Base-by-base conservation (phyloP, 192 early-diverging fungal species). In the Phlyctochytrium bullatum region DNA sequence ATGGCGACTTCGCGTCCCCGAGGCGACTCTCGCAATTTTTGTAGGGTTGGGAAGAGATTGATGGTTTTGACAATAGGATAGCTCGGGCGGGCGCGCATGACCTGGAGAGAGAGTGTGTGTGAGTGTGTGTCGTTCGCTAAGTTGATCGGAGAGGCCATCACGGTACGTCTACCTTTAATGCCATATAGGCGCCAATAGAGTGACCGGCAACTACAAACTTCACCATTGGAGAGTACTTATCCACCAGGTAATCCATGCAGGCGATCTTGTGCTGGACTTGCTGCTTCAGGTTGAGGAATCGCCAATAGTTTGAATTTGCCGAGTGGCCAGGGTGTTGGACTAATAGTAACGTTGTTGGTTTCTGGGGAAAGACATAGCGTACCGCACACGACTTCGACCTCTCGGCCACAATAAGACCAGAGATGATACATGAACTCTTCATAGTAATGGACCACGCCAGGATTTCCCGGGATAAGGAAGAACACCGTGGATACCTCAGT, bases 391-490 rank as follows among this genome's bases (percentile, higher is more conserved):
- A 28, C 50, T 20, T 36, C 40, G 28, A 28, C 54, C 23, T 50
- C 16, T 20, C 23, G 12, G 59, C 61, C 34, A 59, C 59, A 61
- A 17, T 27, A 16, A 16, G 30, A 36, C 25, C 59, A 67, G 88
- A 85, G 56, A 89, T 76, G 67, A 24, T 82, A 64, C 62, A 89
- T 83, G 68, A 93, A 95, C n/a, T 75, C 73, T 24, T 78, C 83
- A 67, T 95, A 95, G 67, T 92, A 92, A 56, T 93, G 89, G 28
- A 89, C 80, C 34, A 91, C 59, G 1, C 93, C 93, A 2, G 91
- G 91, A 79, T 91, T 93, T 0, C 91, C 91, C 47, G 85, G 80
- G 36, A 88, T 6, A 50, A 59, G 14, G 95, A 98, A 75, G 95
- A 97, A 73, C 85, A 93, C 23, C 85, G 93, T 35, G 85, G 92